Conservation (phyloP, 2,329 filamentous ascomycete genomes). For the Ceratocystis albifundus region DNA sequence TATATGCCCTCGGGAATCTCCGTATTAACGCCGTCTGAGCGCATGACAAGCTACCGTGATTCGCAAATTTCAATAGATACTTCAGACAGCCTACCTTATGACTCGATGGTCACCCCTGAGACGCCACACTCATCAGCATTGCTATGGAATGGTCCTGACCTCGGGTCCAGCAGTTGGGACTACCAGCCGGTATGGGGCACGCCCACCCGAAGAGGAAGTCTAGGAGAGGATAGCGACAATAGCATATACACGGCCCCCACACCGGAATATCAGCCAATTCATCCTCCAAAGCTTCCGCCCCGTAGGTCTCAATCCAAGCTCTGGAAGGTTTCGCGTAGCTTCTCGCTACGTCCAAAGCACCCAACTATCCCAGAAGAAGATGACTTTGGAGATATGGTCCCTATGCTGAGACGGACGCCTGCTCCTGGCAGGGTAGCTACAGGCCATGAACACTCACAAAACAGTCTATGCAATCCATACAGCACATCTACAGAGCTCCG, state of each 20-base stretch:
- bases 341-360: slow-evolving; percentile 2
- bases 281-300: not conserved
- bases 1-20: slow-evolving; percentile 8
- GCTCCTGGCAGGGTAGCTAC: not conserved
- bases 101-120: not conserved
- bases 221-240: not conserved
- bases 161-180: not conserved
- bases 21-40: slow-evolving; percentile 15
- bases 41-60: not conserved
- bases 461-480: not conserved
- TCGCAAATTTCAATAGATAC: slow-evolving; percentile 14
- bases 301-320: not conserved
- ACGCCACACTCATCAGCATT: not conserved
- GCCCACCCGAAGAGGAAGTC: not conserved
- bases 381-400: not conserved
- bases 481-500: not conserved
- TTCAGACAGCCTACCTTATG: not conserved
- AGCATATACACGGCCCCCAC: not conserved
- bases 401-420: slow-evolving; percentile 1
- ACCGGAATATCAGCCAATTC: not conserved
- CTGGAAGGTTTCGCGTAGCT: not conserved
- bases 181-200: not conserved
- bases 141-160: not conserved
- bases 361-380: slow-evolving; percentile 15
- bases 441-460: not conserved